Conservation (phyloP, 225 moss, liverwort and hornwort species). For the Climacium dendroides region DNA sequence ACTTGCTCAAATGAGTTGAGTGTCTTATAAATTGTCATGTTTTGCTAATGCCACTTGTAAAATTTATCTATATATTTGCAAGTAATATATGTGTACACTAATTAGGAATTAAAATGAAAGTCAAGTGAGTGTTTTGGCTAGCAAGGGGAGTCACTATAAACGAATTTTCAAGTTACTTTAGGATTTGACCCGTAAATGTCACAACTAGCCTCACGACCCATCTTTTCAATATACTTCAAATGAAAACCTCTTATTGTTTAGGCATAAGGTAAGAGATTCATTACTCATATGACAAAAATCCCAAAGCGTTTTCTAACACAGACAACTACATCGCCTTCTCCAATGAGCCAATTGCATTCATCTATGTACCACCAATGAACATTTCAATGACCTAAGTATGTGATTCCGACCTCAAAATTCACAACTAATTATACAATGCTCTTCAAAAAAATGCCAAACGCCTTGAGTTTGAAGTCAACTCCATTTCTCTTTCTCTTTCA, state of each 20-base stretch:
- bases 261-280: fast-evolving
- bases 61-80: neutral
- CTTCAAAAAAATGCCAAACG: neutral
- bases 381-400: fast-evolving
- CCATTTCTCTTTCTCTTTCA: neutral
- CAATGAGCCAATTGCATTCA: neutral
- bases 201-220: fast-evolving
- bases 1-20: fast-evolving
- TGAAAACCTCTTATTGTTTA: too few relatives aligned
- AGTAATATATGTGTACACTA: fast-evolving
- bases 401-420: neutral
- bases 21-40: neutral
- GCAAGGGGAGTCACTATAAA: fast-evolving
- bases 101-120: neutral
- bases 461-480: too few relatives aligned
- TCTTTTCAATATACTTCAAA: fast-evolving
- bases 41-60: neutral
- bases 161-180: neutral
- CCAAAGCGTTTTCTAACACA: neutral
- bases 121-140: neutral
- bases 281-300: neutral
- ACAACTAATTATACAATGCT: neutral
- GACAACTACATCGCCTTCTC: fast-evolving
- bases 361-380: neutral
- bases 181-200: fast-evolving